Evolutionary conservation across 2,329 filamentous ascomycete genomes (phyloP).

Genomic region (Geosmithia flava): DNA sequence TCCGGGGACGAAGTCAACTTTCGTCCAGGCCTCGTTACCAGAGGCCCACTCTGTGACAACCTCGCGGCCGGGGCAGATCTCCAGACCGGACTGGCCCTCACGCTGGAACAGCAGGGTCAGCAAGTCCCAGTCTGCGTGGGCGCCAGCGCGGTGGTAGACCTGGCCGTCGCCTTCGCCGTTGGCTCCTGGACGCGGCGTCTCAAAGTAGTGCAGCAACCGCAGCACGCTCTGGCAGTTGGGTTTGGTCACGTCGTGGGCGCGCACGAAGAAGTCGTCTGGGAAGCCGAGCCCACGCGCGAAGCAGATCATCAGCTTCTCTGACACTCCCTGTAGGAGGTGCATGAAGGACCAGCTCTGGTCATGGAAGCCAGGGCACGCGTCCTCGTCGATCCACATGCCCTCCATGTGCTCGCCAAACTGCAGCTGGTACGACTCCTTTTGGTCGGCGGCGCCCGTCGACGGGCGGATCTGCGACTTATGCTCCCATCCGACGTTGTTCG

Average conservation of each 20-base stretch:
- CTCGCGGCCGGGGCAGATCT: slow-evolving; percentile 53
- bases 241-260: slow-evolving; percentile 35
- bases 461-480: slow-evolving; percentile 44
- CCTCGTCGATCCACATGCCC: slow-evolving; percentile 37
- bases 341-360: slow-evolving; percentile 35
- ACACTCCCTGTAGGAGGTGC: slow-evolving; percentile 36
- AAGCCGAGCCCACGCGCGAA: slow-evolving; percentile 46
- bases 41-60: slow-evolving; percentile 44
- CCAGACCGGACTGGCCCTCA: slow-evolving; percentile 44
- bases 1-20: slow-evolving; percentile 39
- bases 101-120: slow-evolving; percentile 52
- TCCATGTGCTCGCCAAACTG: slow-evolving; percentile 45
- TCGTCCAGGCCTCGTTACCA: slow-evolving; percentile 46
- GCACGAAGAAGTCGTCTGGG: slow-evolving; percentile 40
- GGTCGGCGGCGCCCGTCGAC: slow-evolving; percentile 44
- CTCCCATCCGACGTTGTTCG: slow-evolving; percentile 49
- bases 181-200: slow-evolving; percentile 14
- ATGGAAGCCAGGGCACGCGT: slow-evolving; percentile 34
- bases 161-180: slow-evolving; percentile 17
- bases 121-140: slow-evolving; percentile 52
- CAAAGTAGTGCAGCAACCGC: slow-evolving; percentile 45
- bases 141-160: slow-evolving; percentile 46
- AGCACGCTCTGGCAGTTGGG: slow-evolving; percentile 42
- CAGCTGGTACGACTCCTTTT: slow-evolving; percentile 51
- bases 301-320: slow-evolving; percentile 43